Percentiles rank a stretch among this genome's conserved stretches.
These are phyloP conservation scores for Ascochyta koolunga DNA, from an alignment of 2,329 filamentous ascomycete species.

Conservation along the genomic window DNA sequence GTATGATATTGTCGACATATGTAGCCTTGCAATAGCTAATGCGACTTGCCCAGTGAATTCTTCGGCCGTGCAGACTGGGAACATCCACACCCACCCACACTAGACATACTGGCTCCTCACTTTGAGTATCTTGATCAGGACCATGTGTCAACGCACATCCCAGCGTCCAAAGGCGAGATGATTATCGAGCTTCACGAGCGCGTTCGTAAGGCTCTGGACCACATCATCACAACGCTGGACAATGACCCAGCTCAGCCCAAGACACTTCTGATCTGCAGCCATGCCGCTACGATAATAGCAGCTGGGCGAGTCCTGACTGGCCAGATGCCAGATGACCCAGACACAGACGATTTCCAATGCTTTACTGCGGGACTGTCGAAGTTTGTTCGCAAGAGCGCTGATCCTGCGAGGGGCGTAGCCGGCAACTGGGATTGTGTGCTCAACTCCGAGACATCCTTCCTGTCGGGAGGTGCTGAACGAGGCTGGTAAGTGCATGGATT, in stretches of 20 bases:
- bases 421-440: conserved; percentile 81
- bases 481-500: conserved; percentile 69
- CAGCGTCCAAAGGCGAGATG: conserved; percentile 77
- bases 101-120: conserved; percentile 70
- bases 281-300: conserved; percentile 88
- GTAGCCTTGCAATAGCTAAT: conserved; percentile 51
- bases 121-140: conserved; percentile 61
- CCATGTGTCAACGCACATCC: conserved; percentile 69
- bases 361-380: conserved; percentile 82
- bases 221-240: conserved; percentile 76
- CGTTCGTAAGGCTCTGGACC: conserved; percentile 70
- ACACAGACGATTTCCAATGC: conserved; percentile 79
- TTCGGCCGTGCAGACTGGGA: conserved; percentile 85
- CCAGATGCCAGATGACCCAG: conserved; percentile 70
- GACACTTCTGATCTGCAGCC: conserved; percentile 80
- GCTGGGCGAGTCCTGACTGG: conserved; percentile 84
- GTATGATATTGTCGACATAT: conserved; percentile 38
- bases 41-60: conserved; percentile 72
- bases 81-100: conserved; percentile 77
- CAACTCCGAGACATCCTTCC: conserved; percentile 85
- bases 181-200: conserved; percentile 81
- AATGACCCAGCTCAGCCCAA: conserved; percentile 65
- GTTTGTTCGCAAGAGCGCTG: conserved; percentile 60
- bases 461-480: conserved; percentile 80
- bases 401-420: conserved; percentile 64